Evolutionary conservation across 306 rosid genomes (phyloP).

Genomic region (peach (Prunus persica)): Prunus_persica_NCBIv2 NC_034012.1:6333001-6333500

Average conservation of each 20-base stretch:
- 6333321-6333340: neutral
- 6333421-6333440: neutral
- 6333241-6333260: neutral
- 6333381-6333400: neutral
- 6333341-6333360: neutral
- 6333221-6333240: neutral
- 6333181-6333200: too few species aligned
- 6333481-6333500: constrained; percentile 8
- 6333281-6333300: neutral
- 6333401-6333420: neutral
- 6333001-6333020: too few species aligned
- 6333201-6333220: neutral
- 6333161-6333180: too few species aligned
- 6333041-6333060: too few species aligned
- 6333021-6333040: too few species aligned
- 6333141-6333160: rapidly evolving
- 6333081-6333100: too few species aligned
- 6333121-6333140: too few species aligned
- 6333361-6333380: neutral
- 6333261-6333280: neutral
- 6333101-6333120: neutral
- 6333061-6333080: too few species aligned
- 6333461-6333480: neutral
- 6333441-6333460: neutral
- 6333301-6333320: neutral